phyloP scores from a whole-genome alignment of 805 yeast species.

The Candida peoriensis region DNA sequence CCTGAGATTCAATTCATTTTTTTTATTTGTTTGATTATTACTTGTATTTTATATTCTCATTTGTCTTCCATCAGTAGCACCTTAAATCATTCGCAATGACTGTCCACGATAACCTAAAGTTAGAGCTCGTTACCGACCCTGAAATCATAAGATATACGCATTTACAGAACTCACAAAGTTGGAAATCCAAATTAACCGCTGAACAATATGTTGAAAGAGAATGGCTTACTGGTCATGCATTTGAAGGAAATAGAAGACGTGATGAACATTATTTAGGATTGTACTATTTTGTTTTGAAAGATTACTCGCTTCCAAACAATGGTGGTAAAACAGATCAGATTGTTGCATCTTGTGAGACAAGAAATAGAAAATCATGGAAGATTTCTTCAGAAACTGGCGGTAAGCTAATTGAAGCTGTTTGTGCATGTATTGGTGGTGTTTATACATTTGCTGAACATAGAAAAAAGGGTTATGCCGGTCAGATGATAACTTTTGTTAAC shows the following conservation, averaged over 20 bases:
- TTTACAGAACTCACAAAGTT: slow-evolving; percentile 26
- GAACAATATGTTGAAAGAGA: slow-evolving; percentile 36
- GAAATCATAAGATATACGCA: slow-evolving; percentile 33
- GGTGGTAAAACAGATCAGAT: slow-evolving; percentile 26
- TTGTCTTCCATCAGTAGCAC: no score
- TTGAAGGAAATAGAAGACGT: slow-evolving; percentile 23
- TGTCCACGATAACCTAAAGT: neutral
- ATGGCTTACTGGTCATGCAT: slow-evolving; percentile 23
- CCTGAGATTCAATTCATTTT: no score
- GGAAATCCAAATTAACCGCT: slow-evolving; percentile 29
- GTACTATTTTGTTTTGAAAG: slow-evolving; percentile 31
- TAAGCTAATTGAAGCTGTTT: slow-evolving; percentile 24
- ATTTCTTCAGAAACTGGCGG: slow-evolving; percentile 22
- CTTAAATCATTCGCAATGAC: slow-evolving; percentile 5
- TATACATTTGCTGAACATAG: slow-evolving; percentile 45
- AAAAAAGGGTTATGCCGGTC: slow-evolving; percentile 49
- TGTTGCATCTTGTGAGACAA: slow-evolving; percentile 37
- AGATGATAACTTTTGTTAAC: slow-evolving; percentile 38
- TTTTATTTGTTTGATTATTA: no score
- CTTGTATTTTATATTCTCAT: no score
- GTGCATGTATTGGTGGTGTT: slow-evolving; percentile 55
- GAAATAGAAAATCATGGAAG: slow-evolving; percentile 33
- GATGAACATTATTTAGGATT: slow-evolving; percentile 24
- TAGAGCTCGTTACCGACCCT: slow-evolving; percentile 23
- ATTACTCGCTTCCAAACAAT: slow-evolving; percentile 16